Evolutionary conservation across 2,329 filamentous ascomycete species (phyloP), one percentile per base, ranked within the genome.

Genomic region (Leptographium wingfieldii): DNA sequence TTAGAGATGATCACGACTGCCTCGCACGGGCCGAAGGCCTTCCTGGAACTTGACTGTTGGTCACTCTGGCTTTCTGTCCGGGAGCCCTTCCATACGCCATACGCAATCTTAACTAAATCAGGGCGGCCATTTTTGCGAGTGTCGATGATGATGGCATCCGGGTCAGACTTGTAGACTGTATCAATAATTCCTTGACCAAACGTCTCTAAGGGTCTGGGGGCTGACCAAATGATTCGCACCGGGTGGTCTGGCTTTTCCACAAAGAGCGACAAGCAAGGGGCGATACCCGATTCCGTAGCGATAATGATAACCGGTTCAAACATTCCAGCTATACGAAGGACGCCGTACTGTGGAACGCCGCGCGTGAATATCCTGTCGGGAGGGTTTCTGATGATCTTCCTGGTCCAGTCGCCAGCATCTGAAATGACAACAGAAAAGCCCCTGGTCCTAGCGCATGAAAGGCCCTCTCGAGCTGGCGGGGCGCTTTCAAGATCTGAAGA

Each of bases 351-450:
- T 3, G 83, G 81, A 1, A 81, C 75, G 1, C 83, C 83, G n/a
- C 81, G 77, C 57, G 80, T 77, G 79, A 80, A 87, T 48, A 86
- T 71, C 56, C 76, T 69, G 0, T 72, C 75, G 0, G 82, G 81
- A 10, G 80, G 80, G 48, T 75, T 70, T 43, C 74, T 69, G 69
- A 87, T 85, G 56, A 79, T 74, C 46, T 73, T 71, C 2, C 71
- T 69, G 0, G 84, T 87, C 83, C 84, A 87, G 71, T 87, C 83
- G 9, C 84, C 84, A 11, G 82, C 83, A 60, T 80, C 80, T 57
- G 81, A 84, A 35, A 87, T 74, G 33, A 87, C 70, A 33, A 80
- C 72, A 1, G 85, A 88, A 72, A 86, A 89, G 16, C 81, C 84
- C 58, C 74, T 74, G 46, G 76, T 72, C 60, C 75, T 67, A 51